Base-by-base conservation (phyloP, 257 asterid species). In the Nicotiana undulata region DNA sequence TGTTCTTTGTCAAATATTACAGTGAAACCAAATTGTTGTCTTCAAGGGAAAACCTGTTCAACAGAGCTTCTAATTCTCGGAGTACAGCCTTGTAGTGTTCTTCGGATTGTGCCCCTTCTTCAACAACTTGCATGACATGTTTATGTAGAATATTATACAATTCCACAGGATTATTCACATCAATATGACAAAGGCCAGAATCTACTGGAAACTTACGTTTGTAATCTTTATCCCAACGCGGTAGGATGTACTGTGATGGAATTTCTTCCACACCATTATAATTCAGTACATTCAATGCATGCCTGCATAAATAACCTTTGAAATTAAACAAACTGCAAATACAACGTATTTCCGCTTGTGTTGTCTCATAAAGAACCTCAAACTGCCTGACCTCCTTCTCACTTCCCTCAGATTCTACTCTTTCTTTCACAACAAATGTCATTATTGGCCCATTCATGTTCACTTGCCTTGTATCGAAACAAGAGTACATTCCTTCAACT, bases 261-360 rank as follows among this genome's bases (percentile, higher is more conserved):
- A 89, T 82, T 83, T 87, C 91, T 86, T 87, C 90, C 4, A 89
- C 79, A 5, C 92, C 93, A 63, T 88, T 88, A 52, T 89, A 88
- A 60, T 81, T 88, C 17, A 91, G 90, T 82, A 89, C 95, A 79
- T 85, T 85, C 77, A 89, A 75, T 0, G 92, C 93, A 55, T 88
- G 95, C 86, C 93, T 81, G 86, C 95, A 91, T 75, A 91, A 85
- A 67, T 87, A 89, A 24, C 95, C 92, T 75, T 82, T 86, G 77
- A 86, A 89, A 84, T 86, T 84, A 85, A 91, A 89, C 86, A 87
- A 64, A 66, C 94, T 84, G 80, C 93, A 91, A 51, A 91, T 88
- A 86, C 92, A 91, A 13, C 91, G 89, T 31, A 89, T 86, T 81
- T 91, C 95, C 81, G 63, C 81, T 80, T 83, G 85, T 29, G 86